Conservation (phyloP, 495 filamentous ascomycete genomes). For the Penicillium canescens region DNA sequence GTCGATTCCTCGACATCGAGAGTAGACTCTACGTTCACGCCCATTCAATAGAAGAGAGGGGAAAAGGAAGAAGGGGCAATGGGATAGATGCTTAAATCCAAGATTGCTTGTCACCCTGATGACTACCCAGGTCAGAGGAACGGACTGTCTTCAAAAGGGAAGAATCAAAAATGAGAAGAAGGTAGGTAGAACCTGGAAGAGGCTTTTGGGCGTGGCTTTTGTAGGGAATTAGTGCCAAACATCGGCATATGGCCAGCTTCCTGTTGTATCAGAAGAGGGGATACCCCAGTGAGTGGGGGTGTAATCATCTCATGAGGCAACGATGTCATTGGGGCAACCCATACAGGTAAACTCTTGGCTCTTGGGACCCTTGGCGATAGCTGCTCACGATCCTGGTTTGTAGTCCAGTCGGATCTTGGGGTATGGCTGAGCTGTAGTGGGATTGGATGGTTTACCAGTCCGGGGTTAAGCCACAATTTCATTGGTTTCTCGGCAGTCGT, state of each 20-base stretch:
- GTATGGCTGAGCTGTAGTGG: neutral
- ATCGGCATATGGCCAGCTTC: slow-evolving; percentile 2
- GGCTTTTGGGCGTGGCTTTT: too few species aligned
- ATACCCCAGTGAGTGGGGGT: slow-evolving; percentile 12
- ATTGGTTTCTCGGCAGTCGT: slow-evolving; percentile 1
- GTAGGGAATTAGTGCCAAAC: neutral
- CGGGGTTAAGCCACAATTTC: slow-evolving; percentile 8
- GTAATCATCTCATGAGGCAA: slow-evolving; percentile 7
- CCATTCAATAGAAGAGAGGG: slow-evolving; percentile 38
- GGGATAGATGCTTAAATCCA: neutral
- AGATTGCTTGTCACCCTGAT: neutral
- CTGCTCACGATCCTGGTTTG: slow-evolving; percentile 8
- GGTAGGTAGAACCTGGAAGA: neutral
- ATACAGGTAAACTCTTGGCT: slow-evolving; percentile 16
- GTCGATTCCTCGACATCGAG: slow-evolving; percentile 48
- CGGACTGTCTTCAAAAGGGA: neutral
- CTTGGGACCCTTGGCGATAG: slow-evolving; percentile 5
- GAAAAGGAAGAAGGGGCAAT: slow-evolving; percentile 5
- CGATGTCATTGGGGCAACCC: slow-evolving; percentile 20
- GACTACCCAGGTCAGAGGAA: neutral
- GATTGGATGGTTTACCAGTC: slow-evolving; percentile 7
- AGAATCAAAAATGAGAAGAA: neutral
- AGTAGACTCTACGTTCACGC: slow-evolving; percentile 32
- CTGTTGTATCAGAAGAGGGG: slow-evolving; percentile 11
- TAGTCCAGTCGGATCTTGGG: slow-evolving; percentile 14